Base-by-base conservation (phyloP, 2,329 filamentous ascomycete genomes). In the Coleophoma cylindrospora region DNA sequence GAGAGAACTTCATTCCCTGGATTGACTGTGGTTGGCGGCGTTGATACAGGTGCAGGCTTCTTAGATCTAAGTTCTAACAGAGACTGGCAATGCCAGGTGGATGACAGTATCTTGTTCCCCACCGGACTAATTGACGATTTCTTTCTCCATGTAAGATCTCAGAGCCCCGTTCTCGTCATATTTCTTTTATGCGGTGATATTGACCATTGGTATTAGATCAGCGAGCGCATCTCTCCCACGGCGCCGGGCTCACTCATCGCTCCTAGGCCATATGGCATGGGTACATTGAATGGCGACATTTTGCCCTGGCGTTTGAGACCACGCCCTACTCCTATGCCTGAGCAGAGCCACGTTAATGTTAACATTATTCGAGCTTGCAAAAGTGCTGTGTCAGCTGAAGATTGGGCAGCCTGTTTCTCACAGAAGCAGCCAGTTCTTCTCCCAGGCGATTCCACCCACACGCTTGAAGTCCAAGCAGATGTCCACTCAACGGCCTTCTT, bases 241-340 rank as follows among this genome's bases (percentile, higher is more conserved):
- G 6, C 27, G 27, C 9, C 34, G 1, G 14, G 19, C 1, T 22
- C 49, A 19, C 6, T 15, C 17, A 15, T 54, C 3, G 27, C 43
- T 1, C 46, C 59, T 1, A 54, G 22, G 2, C 61, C 65, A 2
- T 50, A 61, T 52, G 56, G 59, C 3, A 61, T 70, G 43, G 62
- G 54, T 27, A 68, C 66, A 0, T 32, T 64, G 21, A 70, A 71
- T 52, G 70, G 70, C 1, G 68, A 71, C 34, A 60, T 71, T 5
- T 46, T 66, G 1, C 69, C 69, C 0, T 73, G 70, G 70, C 56
- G 64, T 27, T 51, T 73, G 3, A 59, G 60, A 9, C 64, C 67
- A n/a, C 65, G 70, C 1, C 49, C 53, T 1, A 70, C 71, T n/a
- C 69, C 69, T 4, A 51, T 51, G 52, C 48, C 50, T 2, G 36